Evolutionary conservation across 73 alveolate genomes (phyloP).

Genomic region (Loxodes magnus): DNA sequence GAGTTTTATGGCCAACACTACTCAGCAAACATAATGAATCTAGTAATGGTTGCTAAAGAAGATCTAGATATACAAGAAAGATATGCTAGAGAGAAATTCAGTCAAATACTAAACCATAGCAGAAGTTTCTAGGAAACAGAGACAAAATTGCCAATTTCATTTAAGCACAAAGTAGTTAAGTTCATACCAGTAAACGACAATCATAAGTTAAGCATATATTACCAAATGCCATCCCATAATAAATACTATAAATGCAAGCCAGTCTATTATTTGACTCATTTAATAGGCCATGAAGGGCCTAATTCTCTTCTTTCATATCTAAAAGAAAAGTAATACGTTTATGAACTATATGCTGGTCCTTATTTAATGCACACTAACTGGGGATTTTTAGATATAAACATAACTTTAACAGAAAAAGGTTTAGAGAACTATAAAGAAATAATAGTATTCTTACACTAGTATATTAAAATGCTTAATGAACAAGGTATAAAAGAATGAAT

Average conservation of each 20-base stretch:
- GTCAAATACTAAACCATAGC: conserved; percentile 35
- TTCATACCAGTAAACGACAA: conserved; percentile 54
- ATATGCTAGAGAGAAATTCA: conserved; percentile 49
- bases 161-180: conserved; percentile 40
- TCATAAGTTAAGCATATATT: conserved; percentile 28
- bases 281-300: conserved; percentile 90
- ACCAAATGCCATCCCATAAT: conserved; percentile 43
- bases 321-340: conserved; percentile 60
- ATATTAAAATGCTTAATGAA: conserved; percentile 34
- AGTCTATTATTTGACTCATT: conserved; percentile 49
- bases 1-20: conserved; percentile 64
- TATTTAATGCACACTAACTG: conserved; percentile 23
- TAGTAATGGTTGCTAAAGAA: conserved; percentile 59
- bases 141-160: conserved; percentile 25
- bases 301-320: conserved; percentile 72
- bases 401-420: conserved; percentile 81
- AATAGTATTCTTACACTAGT: conserved; percentile 30
- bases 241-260: conserved; percentile 62
- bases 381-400: conserved; percentile 37
- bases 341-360: conserved; percentile 32
- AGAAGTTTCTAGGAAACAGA: conserved; percentile 15
- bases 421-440: conserved; percentile 49
- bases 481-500: conserved; percentile 54
- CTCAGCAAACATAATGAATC: conserved; percentile 71
- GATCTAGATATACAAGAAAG: conserved; percentile 40